phyloP scores from a whole-genome alignment of 345 rosid species.

The Noccaea bulbosa region DNA sequence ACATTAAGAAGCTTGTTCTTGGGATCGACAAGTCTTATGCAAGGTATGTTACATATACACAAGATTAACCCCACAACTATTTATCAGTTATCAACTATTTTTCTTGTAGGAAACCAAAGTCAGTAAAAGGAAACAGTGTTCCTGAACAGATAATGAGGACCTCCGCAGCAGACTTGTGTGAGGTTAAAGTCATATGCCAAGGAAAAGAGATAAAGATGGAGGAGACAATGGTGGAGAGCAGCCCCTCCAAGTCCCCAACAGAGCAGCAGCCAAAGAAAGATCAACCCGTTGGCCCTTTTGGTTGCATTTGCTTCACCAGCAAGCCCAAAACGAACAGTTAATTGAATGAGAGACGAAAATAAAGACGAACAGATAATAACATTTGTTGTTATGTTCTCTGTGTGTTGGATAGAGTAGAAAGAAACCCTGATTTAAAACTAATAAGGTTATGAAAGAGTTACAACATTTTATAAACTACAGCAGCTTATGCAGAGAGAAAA shows the following conservation, averaged over 20 bases:
- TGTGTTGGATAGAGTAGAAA: conserved; percentile 31
- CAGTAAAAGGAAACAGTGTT: conserved; percentile 54
- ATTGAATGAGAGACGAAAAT: conserved; percentile 13
- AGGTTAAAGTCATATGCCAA: conserved; percentile 63
- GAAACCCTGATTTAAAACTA: conserved; percentile 25
- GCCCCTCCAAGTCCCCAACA: conserved; percentile 33
- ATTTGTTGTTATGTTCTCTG: conserved; percentile 14
- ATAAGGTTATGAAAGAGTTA: conserved; percentile 26
- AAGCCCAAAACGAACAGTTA: conserved; percentile 45
- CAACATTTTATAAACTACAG: conserved; percentile 30
- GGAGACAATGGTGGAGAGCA: conserved; percentile 7
- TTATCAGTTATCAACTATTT: conserved; percentile 1
- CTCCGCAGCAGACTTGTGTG: conserved; percentile 55
- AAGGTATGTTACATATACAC: conserved; percentile 47
- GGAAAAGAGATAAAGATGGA: conserved; percentile 61
- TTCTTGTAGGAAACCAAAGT: conserved; percentile 54
- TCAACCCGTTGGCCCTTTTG: conserved; percentile 40
- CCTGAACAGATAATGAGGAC: conserved; percentile 55
- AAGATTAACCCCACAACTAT: neutral
- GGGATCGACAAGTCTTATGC: conserved; percentile 67
- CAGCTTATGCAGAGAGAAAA: conserved; percentile 28
- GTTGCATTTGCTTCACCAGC: conserved; percentile 56
- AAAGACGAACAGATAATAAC: conserved; percentile 4
- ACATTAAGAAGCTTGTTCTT: conserved; percentile 74
- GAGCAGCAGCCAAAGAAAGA: conserved; percentile 34